Conservation (phyloP, 345 rosid species). For the Melaleuca quinquenervia region DNA sequence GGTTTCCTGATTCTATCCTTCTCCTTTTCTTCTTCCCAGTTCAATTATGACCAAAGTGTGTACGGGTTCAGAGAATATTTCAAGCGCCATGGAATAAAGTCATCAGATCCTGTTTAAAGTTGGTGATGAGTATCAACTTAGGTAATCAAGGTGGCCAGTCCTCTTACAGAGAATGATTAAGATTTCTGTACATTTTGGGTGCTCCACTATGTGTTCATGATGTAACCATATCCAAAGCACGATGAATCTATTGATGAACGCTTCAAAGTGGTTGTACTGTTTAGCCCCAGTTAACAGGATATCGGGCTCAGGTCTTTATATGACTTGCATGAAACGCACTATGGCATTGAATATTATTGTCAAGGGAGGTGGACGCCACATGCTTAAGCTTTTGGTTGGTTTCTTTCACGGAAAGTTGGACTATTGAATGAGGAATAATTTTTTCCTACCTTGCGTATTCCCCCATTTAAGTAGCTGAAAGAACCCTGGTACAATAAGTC, state of each 20-base stretch:
- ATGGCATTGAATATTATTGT: neutral
- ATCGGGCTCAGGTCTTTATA: neutral
- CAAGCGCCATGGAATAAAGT: slow-evolving; percentile 55
- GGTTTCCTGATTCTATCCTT: neutral
- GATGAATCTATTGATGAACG: neutral
- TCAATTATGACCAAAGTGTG: slow-evolving; percentile 66
- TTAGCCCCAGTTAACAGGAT: neutral
- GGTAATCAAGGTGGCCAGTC: neutral
- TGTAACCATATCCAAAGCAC: neutral
- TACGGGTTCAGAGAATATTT: slow-evolving; percentile 94
- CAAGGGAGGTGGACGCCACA: neutral
- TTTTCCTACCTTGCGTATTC: neutral
- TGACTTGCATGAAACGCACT: neutral
- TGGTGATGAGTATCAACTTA: neutral
- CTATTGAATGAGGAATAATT: neutral
- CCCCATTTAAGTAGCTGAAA: neutral
- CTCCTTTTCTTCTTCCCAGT: slow-evolving; percentile 24
- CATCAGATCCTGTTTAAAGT: slow-evolving; percentile 10
- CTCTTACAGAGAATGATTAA: neutral
- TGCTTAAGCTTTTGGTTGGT: neutral
- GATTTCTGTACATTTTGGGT: neutral
- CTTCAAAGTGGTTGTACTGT: neutral
- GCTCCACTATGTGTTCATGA: neutral
- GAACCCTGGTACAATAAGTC: neutral
- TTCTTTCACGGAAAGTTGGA: neutral